Base-by-base conservation (phyloP, 148 eudicot species). In the Rhododendron mucronatum region DNA sequence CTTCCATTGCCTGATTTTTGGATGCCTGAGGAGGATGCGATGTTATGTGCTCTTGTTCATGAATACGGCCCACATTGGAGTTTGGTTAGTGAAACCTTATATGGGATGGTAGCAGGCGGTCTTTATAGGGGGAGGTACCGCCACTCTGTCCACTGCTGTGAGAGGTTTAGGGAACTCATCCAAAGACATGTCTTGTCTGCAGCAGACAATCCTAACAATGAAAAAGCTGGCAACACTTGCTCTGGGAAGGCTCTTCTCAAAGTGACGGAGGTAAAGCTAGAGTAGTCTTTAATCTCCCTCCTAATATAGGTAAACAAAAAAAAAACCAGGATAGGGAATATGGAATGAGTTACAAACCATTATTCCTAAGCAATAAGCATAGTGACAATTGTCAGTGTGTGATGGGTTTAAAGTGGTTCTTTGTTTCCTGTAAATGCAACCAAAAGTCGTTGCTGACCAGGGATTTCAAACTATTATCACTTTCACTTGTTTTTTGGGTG, bases 21-120 rank as follows among this genome's bases (percentile, higher is more conserved):
- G 99, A 87, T 90, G 89, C 93, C 95, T 4, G 92, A 89, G 80
- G 99, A 97, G 91, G 99, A 97, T 88, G 98, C 98, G 0, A 86
- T 93, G 41, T 86, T 97, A 84, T 97, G 98, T 92, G 98, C 98
- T 86, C 86, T 91, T 89, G 95, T 97, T 37, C 98, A 97, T 88
- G 98, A 97, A 88, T 97, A 94, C 89, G 98, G 98, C 48, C 90
- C 96, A 16, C 91, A 95, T 87, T 97, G 99, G 99, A 91, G 91
- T 90, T 93, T 97, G 88, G 98, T 91, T 57, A 97, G 98, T 90
- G 99, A 97, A 82, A 86, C 89, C 50, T 87, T 97, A 74, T 92
- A 94, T 90, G 96, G 94, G 47, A 94, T 95, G 94, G 84, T 93
- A 41, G 96, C 95, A 86, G 99, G 99, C 57, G 99, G 99, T 37